Percentiles rank a stretch among this genome's conserved stretches.
Evolutionary conservation across 441 rosid species (phyloP).

Genomic region (Lepidium campestre): DNA sequence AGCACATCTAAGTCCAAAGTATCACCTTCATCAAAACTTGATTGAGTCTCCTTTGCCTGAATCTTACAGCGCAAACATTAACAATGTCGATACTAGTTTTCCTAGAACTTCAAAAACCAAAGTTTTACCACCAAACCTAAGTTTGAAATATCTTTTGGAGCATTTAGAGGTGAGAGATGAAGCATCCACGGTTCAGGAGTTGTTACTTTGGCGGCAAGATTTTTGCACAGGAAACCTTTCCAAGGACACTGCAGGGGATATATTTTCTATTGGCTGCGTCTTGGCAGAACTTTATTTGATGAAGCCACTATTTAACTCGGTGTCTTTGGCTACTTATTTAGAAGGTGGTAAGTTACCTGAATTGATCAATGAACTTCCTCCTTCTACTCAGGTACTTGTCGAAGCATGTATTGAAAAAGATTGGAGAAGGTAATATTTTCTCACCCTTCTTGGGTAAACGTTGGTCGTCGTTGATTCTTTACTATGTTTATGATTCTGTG

Average conservation of each 20-base stretch:
- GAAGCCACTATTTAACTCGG: constrained; percentile 73
- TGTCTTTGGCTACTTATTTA: constrained; percentile 50
- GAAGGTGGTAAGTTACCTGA: constrained; percentile 54
- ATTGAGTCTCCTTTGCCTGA: constrained; percentile 28
- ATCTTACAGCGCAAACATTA: constrained; percentile 25
- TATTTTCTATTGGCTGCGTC: constrained; percentile 82
- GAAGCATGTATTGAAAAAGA: constrained; percentile 81
- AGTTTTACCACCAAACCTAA: constrained; percentile 37
- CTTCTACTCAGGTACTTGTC: constrained; percentile 57
- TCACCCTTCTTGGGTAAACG: background rate
- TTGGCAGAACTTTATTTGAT: constrained; percentile 75
- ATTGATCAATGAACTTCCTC: constrained; percentile 64
- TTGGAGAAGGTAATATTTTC: constrained; percentile 52
- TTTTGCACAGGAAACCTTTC: constrained; percentile 29
- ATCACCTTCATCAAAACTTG: constrained; percentile 32
- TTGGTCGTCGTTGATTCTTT: background rate
- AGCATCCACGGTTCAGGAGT: constrained; percentile 58
- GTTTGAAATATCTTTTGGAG: constrained; percentile 65
- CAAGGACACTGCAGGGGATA: constrained; percentile 51
- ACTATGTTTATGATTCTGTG: background rate
- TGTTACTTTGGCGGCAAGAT: constrained; percentile 70
- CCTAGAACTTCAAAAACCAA: constrained; percentile 31
- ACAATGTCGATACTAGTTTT: constrained; percentile 8
- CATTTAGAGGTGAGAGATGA: constrained; percentile 50
- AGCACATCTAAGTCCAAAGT: constrained; percentile 57